Conservation (phyloP, 306 rosid species). For the Heteromeles arbutifolia region DNA sequence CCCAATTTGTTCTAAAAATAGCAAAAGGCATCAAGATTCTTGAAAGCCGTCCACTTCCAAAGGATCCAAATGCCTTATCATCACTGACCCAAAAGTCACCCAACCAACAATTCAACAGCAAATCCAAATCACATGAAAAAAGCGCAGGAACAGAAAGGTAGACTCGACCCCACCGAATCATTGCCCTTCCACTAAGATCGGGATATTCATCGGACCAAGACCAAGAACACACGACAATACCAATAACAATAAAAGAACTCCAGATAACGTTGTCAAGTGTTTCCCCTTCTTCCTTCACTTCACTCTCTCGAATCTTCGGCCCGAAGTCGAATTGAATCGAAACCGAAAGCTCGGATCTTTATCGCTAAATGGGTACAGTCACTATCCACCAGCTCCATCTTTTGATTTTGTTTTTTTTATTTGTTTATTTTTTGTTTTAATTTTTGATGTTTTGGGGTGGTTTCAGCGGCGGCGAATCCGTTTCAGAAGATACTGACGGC, state of each 20-base stretch:
- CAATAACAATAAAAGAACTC: background rate
- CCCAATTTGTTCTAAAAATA: background rate
- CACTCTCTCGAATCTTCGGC: background rate
- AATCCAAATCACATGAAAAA: background rate
- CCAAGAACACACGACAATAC: background rate
- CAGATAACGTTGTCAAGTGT: background rate
- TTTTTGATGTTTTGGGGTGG: background rate
- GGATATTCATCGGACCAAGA: background rate
- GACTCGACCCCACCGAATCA: background rate
- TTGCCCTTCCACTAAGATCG: background rate
- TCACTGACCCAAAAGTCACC: background rate
- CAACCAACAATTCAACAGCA: background rate
- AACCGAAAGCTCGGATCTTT: background rate
- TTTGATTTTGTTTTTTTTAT: background rate
- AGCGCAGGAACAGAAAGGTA: background rate
- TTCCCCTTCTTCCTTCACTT: background rate
- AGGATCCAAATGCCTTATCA: background rate
- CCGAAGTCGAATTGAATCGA: background rate
- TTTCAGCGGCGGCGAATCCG: constrained; percentile 56
- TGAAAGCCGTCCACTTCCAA: background rate
- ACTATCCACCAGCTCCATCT: background rate
- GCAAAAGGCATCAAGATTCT: background rate
- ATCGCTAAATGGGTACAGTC: constrained; percentile 7
- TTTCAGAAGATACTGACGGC: constrained; percentile 61
- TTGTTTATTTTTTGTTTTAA: background rate